Evolutionary conservation across 208 protist genomes (phyloP).

Genomic region (Trypanosoma boissoni): DNA sequence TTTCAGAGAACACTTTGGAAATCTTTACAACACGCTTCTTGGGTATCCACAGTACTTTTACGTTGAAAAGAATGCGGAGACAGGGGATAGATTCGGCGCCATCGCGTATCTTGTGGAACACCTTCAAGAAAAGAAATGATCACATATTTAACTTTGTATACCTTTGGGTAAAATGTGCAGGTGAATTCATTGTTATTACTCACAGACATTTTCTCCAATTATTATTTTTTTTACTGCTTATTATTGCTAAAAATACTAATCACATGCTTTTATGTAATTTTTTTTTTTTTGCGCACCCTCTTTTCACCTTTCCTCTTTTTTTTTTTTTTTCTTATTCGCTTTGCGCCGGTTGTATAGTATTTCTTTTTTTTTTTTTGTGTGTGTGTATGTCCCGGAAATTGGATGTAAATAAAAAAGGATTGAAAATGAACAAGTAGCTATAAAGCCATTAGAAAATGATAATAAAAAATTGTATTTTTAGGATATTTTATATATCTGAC

Average conservation of each 20-base stretch:
- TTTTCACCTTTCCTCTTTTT: constrained; percentile 3
- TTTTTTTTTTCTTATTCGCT: constrained; percentile 1
- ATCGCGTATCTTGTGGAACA: constrained; percentile 29
- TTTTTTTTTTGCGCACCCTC: constrained; percentile 10
- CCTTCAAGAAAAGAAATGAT: constrained; percentile 20
- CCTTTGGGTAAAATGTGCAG: too few relatives aligned
- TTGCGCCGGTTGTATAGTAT: not conserved
- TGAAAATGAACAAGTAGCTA: too few relatives aligned
- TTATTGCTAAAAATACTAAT: not conserved
- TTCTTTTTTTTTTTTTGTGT: constrained; percentile 18
- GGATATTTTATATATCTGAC: too few relatives aligned
- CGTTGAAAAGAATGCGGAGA: constrained; percentile 24
- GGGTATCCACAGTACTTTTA: constrained; percentile 80
- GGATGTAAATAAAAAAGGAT: too few relatives aligned
- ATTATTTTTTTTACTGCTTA: constrained; percentile 4
- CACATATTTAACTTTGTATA: not conserved
- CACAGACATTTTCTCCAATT: constrained; percentile 7
- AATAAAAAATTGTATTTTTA: too few relatives aligned
- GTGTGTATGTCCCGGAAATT: too few relatives aligned
- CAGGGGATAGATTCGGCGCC: constrained; percentile 9
- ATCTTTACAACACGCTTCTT: constrained; percentile 31
- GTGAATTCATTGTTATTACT: not conserved
- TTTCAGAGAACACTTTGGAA: constrained; percentile 59
- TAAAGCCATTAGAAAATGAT: too few relatives aligned
- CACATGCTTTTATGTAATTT: not conserved